Evolutionary conservation across 495 filamentous ascomycete genomes (phyloP), one percentile per base, ranked within the genome.

Genomic region (Cladorrhinum samala): DNA sequence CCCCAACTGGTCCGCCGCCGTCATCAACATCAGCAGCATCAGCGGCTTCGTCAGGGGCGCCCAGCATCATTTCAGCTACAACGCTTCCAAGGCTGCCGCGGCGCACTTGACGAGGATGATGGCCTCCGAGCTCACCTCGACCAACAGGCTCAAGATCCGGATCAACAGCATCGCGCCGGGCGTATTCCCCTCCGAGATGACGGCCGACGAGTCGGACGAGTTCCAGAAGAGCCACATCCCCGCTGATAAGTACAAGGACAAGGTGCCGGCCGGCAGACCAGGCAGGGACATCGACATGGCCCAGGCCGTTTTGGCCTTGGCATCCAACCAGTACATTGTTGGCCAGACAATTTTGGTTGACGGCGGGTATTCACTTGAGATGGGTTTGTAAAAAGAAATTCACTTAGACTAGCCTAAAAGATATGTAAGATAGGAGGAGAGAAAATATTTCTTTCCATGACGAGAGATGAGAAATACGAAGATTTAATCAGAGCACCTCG

Each of bases 221-320:
- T 68, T 67, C 23, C 76, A 89, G 64, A 89, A 89, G 81, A 87
- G 78, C 58, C 62, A 71, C 3, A 60, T 91, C 3, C 72, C 77
- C 0, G 74, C 75, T 49, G 79, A 85, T 53, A 82, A 86, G 67
- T 85, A 79, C 50, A 68, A 74, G 56, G 63, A 68, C 18, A 79
- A 79, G 61, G 71, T 87, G 3, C 84, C 85, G 0, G 77, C 79
- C 0, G 58, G 65, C 1, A 65, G 87, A 8, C 83, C 85, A 0
- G 86, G 86, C 0, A 81, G 80, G 33, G 87, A 90, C 63, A 71
- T 82, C 30, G 87, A 90, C 61, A 91, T 90, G 85, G 86, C 82
- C 0, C 76, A 76, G 63, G 73, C 83, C 3, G 72, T 88, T 14
- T 63, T 90, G 17, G 85, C 83, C 56, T 64, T 78, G 9, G 79